Percentiles rank a stretch among this genome's conserved stretches.
These are phyloP conservation scores for Hymenoscyphus linearis DNA, from an alignment of 2,329 filamentous ascomycete genomes.

Conservation along the genomic window DNA sequence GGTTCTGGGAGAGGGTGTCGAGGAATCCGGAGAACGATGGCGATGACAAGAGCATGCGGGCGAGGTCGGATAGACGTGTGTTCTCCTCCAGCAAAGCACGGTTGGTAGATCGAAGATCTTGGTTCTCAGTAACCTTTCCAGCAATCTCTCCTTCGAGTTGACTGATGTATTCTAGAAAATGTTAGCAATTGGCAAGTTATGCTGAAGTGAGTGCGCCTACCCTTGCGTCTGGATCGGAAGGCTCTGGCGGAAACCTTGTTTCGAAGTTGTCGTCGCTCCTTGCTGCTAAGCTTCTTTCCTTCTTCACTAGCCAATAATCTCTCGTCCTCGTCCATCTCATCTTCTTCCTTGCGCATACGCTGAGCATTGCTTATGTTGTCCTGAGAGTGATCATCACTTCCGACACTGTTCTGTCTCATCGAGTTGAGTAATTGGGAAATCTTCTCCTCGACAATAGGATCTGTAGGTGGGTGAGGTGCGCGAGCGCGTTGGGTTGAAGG, in stretches of 20 bases:
- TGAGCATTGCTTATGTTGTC: conserved; percentile 58
- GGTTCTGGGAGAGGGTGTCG: conserved; percentile 61
- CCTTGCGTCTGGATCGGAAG: conserved; percentile 96
- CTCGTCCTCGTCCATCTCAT: conserved; percentile 99
- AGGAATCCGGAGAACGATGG: conserved; percentile 80
- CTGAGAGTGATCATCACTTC: conserved; percentile 43
- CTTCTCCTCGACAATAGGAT: conserved; percentile 81
- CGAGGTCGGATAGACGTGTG: conserved; percentile 69
- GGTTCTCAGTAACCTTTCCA: conserved; percentile 75
- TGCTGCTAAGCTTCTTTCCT: conserved; percentile 98
- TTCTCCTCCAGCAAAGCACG: conserved; percentile 79
- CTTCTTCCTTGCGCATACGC: conserved; percentile 84
- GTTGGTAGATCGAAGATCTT: conserved; percentile 76
- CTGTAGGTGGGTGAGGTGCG: conserved; percentile 38
- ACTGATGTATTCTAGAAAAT: conserved; percentile 79
- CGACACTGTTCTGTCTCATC: conserved; percentile 67
- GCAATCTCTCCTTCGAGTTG: conserved; percentile 90
- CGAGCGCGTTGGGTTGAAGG: conserved; percentile 30
- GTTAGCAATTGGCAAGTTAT: conserved; percentile 42
- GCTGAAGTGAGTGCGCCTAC: conserved; percentile 48
- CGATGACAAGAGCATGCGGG: conserved; percentile 75
- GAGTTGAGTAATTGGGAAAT: conserved; percentile 89
- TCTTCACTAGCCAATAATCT: conserved; percentile 90
- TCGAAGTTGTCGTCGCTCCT: conserved; percentile 91
- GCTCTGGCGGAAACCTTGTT: conserved; percentile 98